A percentile compares a stretch with the other conserved stretches of the same genome.
Evolutionary conservation across 2,329 filamentous ascomycete species (phyloP).

Genomic region (Penicillium sp.): DNA sequence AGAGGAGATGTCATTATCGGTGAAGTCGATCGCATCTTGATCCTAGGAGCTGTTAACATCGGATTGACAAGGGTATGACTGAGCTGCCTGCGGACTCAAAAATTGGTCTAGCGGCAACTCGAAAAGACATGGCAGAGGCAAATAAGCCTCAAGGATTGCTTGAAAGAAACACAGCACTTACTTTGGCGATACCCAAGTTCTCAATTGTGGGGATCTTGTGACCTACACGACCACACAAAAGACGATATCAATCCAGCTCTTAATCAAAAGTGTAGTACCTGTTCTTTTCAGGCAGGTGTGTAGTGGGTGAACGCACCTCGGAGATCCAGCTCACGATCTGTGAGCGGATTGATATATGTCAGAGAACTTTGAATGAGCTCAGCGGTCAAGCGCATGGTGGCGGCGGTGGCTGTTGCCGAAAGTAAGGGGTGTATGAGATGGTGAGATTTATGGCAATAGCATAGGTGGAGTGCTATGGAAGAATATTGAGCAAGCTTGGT

Average conservation of each 20-base stretch:
- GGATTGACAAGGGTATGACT: not conserved
- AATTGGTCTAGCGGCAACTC: not conserved
- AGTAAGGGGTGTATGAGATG: not conserved
- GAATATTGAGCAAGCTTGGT: slow-evolving; percentile 1
- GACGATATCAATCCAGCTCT: slow-evolving; percentile 76
- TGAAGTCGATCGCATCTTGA: slow-evolving; percentile 94
- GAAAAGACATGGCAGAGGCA: slow-evolving; percentile 3
- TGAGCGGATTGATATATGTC: slow-evolving; percentile 96
- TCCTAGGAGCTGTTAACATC: slow-evolving; percentile 49
- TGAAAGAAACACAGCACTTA: slow-evolving; percentile 43
- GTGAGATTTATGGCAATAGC: slow-evolving; percentile 14
- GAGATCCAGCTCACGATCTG: slow-evolving; percentile 97
- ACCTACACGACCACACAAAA: slow-evolving; percentile 57
- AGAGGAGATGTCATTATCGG: slow-evolving; percentile 89
- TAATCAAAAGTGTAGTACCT: slow-evolving; percentile 64
- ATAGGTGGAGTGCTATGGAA: slow-evolving; percentile 1
- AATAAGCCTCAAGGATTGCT: not conserved
- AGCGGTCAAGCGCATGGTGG: slow-evolving; percentile 84
- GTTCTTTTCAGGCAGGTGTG: slow-evolving; percentile 60
- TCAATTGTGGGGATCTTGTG: slow-evolving; percentile 96
- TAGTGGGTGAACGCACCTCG: slow-evolving; percentile 66
- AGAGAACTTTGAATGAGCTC: slow-evolving; percentile 90
- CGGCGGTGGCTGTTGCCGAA: slow-evolving; percentile 22
- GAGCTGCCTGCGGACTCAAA: no score
- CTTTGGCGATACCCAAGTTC: slow-evolving; percentile 89